These are phyloP conservation scores for Calocybe gangraenosa DNA, from an alignment of 768 basidiomycete species.

Conservation along the genomic window DNA sequence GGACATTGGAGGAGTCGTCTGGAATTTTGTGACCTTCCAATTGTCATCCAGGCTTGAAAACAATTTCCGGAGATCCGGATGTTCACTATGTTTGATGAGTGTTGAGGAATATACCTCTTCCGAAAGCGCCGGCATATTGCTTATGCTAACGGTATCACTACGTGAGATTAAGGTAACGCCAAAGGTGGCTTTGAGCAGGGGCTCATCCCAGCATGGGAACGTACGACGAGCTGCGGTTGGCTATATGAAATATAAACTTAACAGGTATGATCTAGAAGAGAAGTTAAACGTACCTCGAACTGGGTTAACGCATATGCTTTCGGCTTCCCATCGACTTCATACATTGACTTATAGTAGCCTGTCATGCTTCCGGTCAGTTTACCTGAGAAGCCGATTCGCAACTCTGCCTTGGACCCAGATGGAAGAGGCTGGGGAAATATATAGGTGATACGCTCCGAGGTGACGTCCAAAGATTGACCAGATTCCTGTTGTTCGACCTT, in stretches of 20 bases:
- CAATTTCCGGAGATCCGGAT: slow-evolving; percentile 34
- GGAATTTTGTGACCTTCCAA: slow-evolving; percentile 85
- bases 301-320: slow-evolving; percentile 81
- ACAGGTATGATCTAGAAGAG: slow-evolving; percentile 1
- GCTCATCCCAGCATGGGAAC: slow-evolving; percentile 94
- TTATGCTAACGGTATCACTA: slow-evolving; percentile 67
- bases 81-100: slow-evolving; percentile 23
- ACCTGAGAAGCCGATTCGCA: slow-evolving; percentile 68
- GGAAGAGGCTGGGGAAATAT: slow-evolving; percentile 55
- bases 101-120: slow-evolving; percentile 42
- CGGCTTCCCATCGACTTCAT: slow-evolving; percentile 58
- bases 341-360: slow-evolving; percentile 76
- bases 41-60: slow-evolving; percentile 35
- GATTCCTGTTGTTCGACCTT: slow-evolving; percentile 42
- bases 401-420: slow-evolving; percentile 62
- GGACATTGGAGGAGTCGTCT: slow-evolving; percentile 82
- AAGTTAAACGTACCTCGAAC: slow-evolving; percentile 56
- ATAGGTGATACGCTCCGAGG: slow-evolving; percentile 63
- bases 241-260: slow-evolving; percentile 29
- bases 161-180: slow-evolving; percentile 77
- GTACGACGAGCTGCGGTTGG: slow-evolving; percentile 81
- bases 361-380: slow-evolving; percentile 69
- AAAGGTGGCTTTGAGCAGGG: slow-evolving; percentile 83
- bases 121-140: slow-evolving; percentile 81
- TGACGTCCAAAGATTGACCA: slow-evolving; percentile 50